These are phyloP conservation scores for Dichomitus squalens DNA, from an alignment of 1,284 basidiomycete species.

Conservation along the genomic window DNA sequence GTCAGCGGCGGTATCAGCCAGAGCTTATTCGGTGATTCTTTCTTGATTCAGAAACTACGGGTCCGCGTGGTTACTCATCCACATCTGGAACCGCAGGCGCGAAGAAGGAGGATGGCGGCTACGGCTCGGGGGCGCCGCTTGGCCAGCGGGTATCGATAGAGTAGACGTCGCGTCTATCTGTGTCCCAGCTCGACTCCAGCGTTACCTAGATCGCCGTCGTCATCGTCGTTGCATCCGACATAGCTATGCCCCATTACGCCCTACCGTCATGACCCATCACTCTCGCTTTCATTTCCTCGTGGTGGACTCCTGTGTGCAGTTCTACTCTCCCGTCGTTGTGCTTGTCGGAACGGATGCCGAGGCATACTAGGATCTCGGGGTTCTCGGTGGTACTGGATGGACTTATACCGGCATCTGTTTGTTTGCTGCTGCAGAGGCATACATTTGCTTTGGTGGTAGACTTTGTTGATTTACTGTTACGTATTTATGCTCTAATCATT, in stretches of 20 bases:
- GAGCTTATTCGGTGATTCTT: slow-evolving; percentile 32
- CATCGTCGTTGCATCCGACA: neutral
- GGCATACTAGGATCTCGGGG: neutral
- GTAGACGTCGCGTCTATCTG: slow-evolving; percentile 29
- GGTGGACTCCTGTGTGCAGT: neutral
- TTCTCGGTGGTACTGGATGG: neutral
- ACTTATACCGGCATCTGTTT: neutral
- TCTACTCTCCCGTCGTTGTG: neutral
- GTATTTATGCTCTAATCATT: slow-evolving; percentile 24
- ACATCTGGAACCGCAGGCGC: slow-evolving; percentile 41
- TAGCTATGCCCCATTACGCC: neutral
- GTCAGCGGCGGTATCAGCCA: slow-evolving; percentile 29
- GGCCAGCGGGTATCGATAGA: slow-evolving; percentile 54
- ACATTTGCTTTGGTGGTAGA: neutral
- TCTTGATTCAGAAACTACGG: slow-evolving; percentile 47
- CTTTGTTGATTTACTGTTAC: slow-evolving; percentile 12
- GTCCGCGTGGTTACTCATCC: slow-evolving; percentile 48
- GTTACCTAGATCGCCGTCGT: neutral
- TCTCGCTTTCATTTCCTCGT: neutral
- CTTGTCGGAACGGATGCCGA: neutral
- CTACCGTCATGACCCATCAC: neutral
- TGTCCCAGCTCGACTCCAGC: neutral
- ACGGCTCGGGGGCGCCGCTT: slow-evolving; percentile 37
- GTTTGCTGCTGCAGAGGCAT: neutral
- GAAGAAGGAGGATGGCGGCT: slow-evolving; percentile 44